A percentile compares a stretch with the other conserved stretches of the same genome.
Conservation (phyloP, 2,329 filamentous ascomycete genomes). For the Beauveria varroae region DNA sequence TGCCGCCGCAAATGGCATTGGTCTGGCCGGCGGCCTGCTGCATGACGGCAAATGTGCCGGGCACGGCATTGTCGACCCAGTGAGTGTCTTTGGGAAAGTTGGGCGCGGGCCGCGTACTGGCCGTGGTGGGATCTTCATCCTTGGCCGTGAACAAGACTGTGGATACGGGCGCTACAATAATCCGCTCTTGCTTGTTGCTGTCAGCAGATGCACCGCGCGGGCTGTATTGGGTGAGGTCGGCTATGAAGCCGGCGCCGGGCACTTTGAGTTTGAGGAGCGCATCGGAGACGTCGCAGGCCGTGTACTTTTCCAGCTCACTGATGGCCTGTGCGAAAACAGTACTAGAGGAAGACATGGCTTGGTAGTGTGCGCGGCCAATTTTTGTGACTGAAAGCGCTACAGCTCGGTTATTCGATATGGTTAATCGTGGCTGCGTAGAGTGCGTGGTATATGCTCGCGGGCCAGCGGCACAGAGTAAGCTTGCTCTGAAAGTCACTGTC, state of each 20-base stretch:
- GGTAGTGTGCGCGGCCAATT: not conserved
- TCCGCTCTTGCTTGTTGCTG: slow-evolving; percentile 18
- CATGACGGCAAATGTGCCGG: slow-evolving; percentile 56
- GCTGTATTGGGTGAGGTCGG: slow-evolving; percentile 41
- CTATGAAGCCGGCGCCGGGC: slow-evolving; percentile 57
- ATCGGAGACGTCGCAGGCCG: slow-evolving; percentile 58
- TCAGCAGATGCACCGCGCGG: slow-evolving; percentile 12
- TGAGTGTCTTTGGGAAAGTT: slow-evolving; percentile 55
- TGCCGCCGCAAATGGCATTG: slow-evolving; percentile 69
- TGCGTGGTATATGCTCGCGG: not conserved
- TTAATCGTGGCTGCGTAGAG: not conserved
- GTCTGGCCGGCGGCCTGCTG: slow-evolving; percentile 57
- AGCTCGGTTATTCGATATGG: not conserved
- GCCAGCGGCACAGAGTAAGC: not conserved
- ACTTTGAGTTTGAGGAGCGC: slow-evolving; percentile 63
- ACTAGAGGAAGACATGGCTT: slow-evolving; percentile 11
- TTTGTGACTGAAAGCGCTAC: not conserved
- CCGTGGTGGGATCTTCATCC: slow-evolving; percentile 23
- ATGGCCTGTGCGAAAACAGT: slow-evolving; percentile 16
- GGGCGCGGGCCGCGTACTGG: slow-evolving; percentile 20
- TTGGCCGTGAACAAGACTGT: slow-evolving; percentile 59
- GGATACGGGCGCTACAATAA: slow-evolving; percentile 46
- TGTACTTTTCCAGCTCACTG: slow-evolving; percentile 29
- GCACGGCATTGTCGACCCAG: slow-evolving; percentile 58
- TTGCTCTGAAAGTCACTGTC: not conserved